phyloP scores from a whole-genome alignment of 345 rosid species.

The Erucastrum elatum region DNA sequence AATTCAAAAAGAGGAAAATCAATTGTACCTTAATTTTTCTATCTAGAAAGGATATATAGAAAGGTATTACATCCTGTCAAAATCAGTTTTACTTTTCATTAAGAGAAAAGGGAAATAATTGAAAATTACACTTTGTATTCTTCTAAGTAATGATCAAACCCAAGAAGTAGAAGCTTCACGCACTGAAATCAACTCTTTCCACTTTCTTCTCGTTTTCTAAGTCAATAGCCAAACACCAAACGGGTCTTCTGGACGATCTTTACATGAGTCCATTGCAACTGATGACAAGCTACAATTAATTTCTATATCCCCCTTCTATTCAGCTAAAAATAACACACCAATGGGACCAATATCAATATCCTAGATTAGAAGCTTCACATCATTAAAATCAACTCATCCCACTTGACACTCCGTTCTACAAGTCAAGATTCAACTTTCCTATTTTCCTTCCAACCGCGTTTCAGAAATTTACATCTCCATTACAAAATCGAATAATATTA shows the following conservation, averaged over 20 bases:
- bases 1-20: not conserved
- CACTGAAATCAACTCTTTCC: constrained; percentile 6
- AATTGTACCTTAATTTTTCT: not conserved
- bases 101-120: not conserved
- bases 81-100: not conserved
- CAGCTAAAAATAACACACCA: not conserved
- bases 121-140: not conserved
- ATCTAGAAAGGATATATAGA: too few relatives aligned
- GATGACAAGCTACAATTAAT: not conserved
- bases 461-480: not conserved
- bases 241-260: not conserved
- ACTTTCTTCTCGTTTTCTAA: not conserved
- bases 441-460: constrained; percentile 24
- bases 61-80: too few relatives aligned
- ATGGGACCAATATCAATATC: not conserved
- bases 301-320: not conserved
- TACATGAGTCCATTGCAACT: not conserved
- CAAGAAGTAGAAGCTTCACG: constrained; percentile 6
- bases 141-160: not conserved
- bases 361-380: constrained; percentile 13
- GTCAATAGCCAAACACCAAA: constrained; percentile 19
- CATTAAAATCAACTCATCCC: constrained; percentile 21
- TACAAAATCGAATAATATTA: not conserved
- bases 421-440: constrained; percentile 32
- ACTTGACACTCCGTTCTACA: not conserved